phyloP scores from a whole-genome alignment of 2,329 filamentous ascomycete species.

The Uncinocarpus reesii region DNA sequence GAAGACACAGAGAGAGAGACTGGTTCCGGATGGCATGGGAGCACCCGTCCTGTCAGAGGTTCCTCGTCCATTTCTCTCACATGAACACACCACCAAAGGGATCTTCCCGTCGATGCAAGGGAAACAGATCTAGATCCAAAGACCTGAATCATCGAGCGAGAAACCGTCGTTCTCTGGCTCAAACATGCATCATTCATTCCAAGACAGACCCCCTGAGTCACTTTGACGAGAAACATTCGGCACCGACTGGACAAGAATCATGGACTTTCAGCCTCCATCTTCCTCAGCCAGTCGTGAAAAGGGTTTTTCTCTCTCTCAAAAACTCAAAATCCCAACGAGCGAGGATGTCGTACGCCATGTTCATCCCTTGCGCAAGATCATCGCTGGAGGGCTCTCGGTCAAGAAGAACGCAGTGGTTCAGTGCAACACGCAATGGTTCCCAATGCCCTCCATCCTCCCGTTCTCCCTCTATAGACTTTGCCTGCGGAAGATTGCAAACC shows the following conservation, averaged over 20 bases:
- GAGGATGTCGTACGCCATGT: background rate
- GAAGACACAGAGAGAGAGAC: background rate
- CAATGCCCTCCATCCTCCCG: too few relatives aligned
- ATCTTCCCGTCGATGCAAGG: too few relatives aligned
- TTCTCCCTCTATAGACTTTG: too few relatives aligned
- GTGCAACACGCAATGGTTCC: too few relatives aligned
- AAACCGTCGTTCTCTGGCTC: background rate
- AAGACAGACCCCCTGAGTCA: constrained; percentile 1
- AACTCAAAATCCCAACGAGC: background rate
- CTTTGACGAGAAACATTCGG: constrained; percentile 1
- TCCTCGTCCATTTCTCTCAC: too few relatives aligned
- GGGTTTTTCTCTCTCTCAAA: background rate
- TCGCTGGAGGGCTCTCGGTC: too few relatives aligned
- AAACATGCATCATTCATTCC: background rate
- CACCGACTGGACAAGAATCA: background rate
- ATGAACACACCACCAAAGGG: too few relatives aligned
- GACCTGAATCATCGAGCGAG: background rate
- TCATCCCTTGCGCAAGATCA: background rate
- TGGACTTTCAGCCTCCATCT: background rate
- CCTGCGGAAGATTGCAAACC: too few relatives aligned
- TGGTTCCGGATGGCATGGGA: background rate
- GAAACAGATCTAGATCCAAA: too few relatives aligned
- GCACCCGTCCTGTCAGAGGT: background rate
- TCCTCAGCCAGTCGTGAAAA: background rate
- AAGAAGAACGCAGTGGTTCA: too few relatives aligned